Conservation (phyloP, 371 early-diverging fungal species). For the Rhizomucor miehei region DNA sequence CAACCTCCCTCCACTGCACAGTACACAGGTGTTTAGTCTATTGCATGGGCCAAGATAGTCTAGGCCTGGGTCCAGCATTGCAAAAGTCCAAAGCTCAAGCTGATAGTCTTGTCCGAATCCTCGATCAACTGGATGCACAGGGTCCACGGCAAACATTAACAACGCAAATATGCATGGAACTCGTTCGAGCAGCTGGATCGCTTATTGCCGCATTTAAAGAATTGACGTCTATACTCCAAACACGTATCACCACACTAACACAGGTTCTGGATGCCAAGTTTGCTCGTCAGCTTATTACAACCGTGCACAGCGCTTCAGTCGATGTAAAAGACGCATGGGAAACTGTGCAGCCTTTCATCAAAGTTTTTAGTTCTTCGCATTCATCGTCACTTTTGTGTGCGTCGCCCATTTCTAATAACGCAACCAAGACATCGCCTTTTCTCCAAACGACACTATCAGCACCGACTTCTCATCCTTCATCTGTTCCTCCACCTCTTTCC, state of each 20-base stretch:
- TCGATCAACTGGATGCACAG: slow-evolving; percentile 15
- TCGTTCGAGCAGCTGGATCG: slow-evolving; percentile 9
- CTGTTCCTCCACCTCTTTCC: not conserved
- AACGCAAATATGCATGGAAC: slow-evolving; percentile 5
- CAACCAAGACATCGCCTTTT: slow-evolving; percentile 5
- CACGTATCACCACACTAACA: slow-evolving; percentile 23
- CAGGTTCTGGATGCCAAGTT: slow-evolving; percentile 40
- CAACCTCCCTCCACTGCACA: slow-evolving; percentile 22
- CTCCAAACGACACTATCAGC: slow-evolving; percentile 1
- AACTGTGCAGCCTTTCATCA: slow-evolving; percentile 13
- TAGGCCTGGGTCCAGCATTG: slow-evolving; percentile 16
- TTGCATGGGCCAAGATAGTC: slow-evolving; percentile 20
- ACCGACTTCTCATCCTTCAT: not conserved
- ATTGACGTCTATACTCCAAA: slow-evolving; percentile 18
- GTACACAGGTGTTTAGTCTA: slow-evolving; percentile 23
- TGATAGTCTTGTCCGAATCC: slow-evolving; percentile 12
- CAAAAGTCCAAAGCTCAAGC: slow-evolving; percentile 18
- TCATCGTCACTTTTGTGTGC: no score
- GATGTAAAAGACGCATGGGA: slow-evolving; percentile 56
- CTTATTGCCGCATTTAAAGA: slow-evolving; percentile 26
- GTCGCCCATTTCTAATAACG: no score
- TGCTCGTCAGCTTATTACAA: slow-evolving; percentile 41
- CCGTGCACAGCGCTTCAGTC: slow-evolving; percentile 47
- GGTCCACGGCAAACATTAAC: not conserved
- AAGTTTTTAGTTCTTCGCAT: no score